Base-by-base conservation (phyloP, 176 grass and related monocot genomes). In the Zizania latifolia region DNA sequence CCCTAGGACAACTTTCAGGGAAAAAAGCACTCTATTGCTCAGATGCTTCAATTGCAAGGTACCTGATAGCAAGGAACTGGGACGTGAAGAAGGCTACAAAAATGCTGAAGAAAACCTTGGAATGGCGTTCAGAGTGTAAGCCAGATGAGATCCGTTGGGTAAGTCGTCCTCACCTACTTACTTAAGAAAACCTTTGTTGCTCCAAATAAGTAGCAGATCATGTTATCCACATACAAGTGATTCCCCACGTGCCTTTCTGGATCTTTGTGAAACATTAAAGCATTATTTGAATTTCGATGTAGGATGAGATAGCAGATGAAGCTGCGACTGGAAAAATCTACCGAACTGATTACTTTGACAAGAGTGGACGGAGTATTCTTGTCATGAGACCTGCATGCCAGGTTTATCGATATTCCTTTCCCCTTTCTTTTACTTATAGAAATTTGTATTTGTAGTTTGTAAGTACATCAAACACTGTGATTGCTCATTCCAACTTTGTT, bases 31-130 rank as follows among this genome's bases (percentile, higher is more conserved):
- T 74, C 3, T 88, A 88, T 82, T 92, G 88, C 78, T 94, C 86
- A 82, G 89, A 99, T 46, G 76, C 72, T 84, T 87, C 91, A 82
- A 94, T 99, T 82, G 86, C 86, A 65, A 94, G 89, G 76, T 99
- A 99, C 79, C 84, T 99, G 71, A 86, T 71, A 84, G 91, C 95
- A 84, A 92, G 95, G 77, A 99, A 99, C 76, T 99, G 95, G 91
- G 93, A 99, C 4, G 86, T 99, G 59, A 87, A 71, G 80, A 94
- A 99, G 74, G 88, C 95, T 68, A 84, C 89, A 55, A 92, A 88
- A 92, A 94, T 99, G 95, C 82, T 99, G 21, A 94, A 86, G 75
- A 93, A 92, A 75, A 94, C 86, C 67, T 81, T 99, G 75, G 94
- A 94, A 86, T 99, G 95, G 95, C 95, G 81, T 59, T 86, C 79